A percentile compares a stretch with the other conserved stretches of the same genome.
phyloP scores from a whole-genome alignment of 129 eudicot species.

The Ambrosia trifida region DNA sequence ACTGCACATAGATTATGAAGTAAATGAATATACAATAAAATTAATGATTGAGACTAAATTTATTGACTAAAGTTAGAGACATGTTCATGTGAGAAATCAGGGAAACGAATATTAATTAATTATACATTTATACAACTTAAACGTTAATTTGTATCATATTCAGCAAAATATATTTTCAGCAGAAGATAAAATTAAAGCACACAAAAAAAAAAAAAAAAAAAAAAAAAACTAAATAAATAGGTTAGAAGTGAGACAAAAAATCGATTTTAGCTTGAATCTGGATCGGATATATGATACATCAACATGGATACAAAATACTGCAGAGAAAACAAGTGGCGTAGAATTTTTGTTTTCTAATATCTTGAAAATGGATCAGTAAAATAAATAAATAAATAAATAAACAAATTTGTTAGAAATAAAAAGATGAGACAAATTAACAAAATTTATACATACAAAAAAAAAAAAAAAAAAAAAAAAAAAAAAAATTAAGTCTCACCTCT shows the following conservation, averaged over 20 bases:
- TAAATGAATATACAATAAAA: background rate
- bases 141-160: no score
- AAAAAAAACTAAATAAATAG: background rate
- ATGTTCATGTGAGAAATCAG: slow-evolving; percentile 26
- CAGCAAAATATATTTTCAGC: no score
- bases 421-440: background rate
- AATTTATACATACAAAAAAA: background rate
- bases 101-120: slow-evolving; percentile 19
- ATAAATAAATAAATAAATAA: background rate
- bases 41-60: slow-evolving; percentile 29
- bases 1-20: slow-evolving; percentile 32
- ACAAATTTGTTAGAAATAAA: background rate
- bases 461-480: slow-evolving; percentile 11
- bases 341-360: background rate
- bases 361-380: background rate
- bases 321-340: background rate
- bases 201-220: background rate
- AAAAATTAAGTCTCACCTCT: background rate
- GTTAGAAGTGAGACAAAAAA: background rate
- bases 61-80: slow-evolving; percentile 14
- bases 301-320: slow-evolving; percentile 16
- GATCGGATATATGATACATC: background rate
- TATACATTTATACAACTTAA: no score
- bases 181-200: background rate
- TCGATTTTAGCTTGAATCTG: background rate